Evolutionary conservation across 2,329 filamentous ascomycete genomes (phyloP), one percentile per base, ranked within the genome.

Genomic region (Sporothrix phasma): DNA sequence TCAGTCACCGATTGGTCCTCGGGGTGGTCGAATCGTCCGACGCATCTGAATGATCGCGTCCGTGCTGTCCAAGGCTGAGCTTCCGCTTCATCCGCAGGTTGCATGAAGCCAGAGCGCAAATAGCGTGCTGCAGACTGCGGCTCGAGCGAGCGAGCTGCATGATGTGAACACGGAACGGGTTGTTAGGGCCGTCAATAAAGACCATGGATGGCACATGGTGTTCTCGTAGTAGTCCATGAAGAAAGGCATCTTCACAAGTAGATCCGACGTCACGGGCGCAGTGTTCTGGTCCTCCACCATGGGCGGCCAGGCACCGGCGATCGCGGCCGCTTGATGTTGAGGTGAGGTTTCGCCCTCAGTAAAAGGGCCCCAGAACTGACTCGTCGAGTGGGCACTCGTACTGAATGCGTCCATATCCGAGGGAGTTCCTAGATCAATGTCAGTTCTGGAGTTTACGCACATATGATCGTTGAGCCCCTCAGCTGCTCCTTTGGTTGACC

Each of bases 211-310:
- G 69, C 92, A 94, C 77, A 97, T 92, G 72, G 90, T 89, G 74
- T 91, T 92, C 72, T 92, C 88, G 76, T 96, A 97, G 76, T 96
- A 96, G 73, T 95, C 89, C 79, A 97, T 88, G 72, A 96, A 88
- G 75, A 89, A 95, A 68, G 89, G 88, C 78, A 96, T 88, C 72
- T 91, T 88, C 65, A 88, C 85, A 66, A 90, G 86, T 70, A 90
- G 77, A 74, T 88, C 77, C 73, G 83, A 72, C 81, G 79, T 80
- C 78, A 84, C 76, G 72, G 81, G 82, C 68, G 75, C 72, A 10
- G 49, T 53, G 29, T 34, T 29, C 5, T 61, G 66, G n/a, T 79
- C 73, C 63, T 81, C 79, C 67, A 79, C 76, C 34, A 77, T 72
- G 15, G 74, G 72, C 8, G 79, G 79, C 78, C 81, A 81, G 1